phyloP scores from a whole-genome alignment of 768 basidiomycete genomes.

The Boletus fagicola region DNA sequence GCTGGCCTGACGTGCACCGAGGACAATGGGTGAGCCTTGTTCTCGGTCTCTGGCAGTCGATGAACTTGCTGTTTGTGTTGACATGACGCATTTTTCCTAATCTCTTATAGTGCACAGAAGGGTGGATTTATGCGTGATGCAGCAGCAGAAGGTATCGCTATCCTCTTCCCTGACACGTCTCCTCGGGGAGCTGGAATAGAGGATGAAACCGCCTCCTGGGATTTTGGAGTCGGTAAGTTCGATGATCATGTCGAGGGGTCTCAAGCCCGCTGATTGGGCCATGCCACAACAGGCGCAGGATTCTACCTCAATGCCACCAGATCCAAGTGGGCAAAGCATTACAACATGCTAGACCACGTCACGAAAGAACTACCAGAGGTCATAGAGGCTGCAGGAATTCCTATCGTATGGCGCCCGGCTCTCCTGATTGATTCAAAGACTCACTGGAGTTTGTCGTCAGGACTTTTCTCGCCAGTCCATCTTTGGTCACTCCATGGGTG shows the following conservation, averaged over 20 bases:
- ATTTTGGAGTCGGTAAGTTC: constrained; percentile 76
- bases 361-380: constrained; percentile 81
- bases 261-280: constrained; percentile 1
- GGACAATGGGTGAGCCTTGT: constrained; percentile 74
- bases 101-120: constrained; percentile 71
- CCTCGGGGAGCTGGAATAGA: constrained; percentile 87
- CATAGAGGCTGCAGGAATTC: constrained; percentile 68
- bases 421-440: neutral
- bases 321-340: constrained; percentile 66
- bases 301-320: constrained; percentile 94
- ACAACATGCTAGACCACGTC: constrained; percentile 88
- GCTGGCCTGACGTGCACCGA: constrained; percentile 89
- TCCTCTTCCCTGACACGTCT: constrained; percentile 92
- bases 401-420: constrained; percentile 55
- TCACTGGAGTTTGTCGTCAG: constrained; percentile 38
- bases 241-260: neutral
- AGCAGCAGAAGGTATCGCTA: constrained; percentile 78
- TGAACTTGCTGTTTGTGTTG: neutral
- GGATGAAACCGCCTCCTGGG: constrained; percentile 81
- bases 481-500: constrained; percentile 97
- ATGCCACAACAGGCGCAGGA: constrained; percentile 60
- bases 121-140: constrained; percentile 90
- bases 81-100: neutral
- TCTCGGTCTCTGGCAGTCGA: neutral
- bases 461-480: constrained; percentile 83